Evolutionary conservation across 495 filamentous ascomycete species (phyloP).

Genomic region (Chaetomium cochliodes): DNA sequence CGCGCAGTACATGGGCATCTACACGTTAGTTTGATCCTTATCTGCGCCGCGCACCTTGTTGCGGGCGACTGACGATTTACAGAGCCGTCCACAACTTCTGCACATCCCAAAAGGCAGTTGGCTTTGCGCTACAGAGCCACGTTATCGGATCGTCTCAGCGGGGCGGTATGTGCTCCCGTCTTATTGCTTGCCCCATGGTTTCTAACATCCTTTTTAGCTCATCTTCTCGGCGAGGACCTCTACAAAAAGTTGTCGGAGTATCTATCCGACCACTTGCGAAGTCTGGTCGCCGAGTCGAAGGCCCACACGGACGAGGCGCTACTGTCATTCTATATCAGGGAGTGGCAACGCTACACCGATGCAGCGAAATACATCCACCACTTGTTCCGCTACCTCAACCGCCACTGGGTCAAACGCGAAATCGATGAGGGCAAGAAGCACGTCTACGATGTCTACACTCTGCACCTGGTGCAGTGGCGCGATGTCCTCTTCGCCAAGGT

Average conservation of each 20-base stretch:
- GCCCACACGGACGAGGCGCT: slow-evolving; percentile 85
- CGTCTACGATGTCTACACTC: slow-evolving; percentile 95
- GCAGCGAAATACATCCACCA: slow-evolving; percentile 97
- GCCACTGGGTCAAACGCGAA: slow-evolving; percentile 98
- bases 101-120: slow-evolving; percentile 90
- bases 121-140: slow-evolving; percentile 34
- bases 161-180: slow-evolving; percentile 61
- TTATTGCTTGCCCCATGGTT: slow-evolving; percentile 1
- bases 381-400: slow-evolving; percentile 92
- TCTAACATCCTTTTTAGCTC: slow-evolving; percentile 57
- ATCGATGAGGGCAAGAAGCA: slow-evolving; percentile 99
- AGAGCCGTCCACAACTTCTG: slow-evolving; percentile 99
- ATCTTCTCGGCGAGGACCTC: slow-evolving; percentile 92
- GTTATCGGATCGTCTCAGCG: slow-evolving; percentile 58
- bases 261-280: slow-evolving; percentile 69
- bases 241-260: slow-evolving; percentile 88
- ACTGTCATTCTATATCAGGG: slow-evolving; percentile 89
- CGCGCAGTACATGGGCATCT: slow-evolving; percentile 85
- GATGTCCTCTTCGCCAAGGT: slow-evolving; percentile 83
- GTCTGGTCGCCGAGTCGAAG: slow-evolving; percentile 65
- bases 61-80: slow-evolving; percentile 29
- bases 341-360: slow-evolving; percentile 94
- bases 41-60: not conserved
- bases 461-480: slow-evolving; percentile 94
- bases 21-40: slow-evolving; percentile 64